These are phyloP conservation scores for Blastomyces silverae DNA, from an alignment of 2,329 filamentous ascomycete species.

Conservation along the genomic window DNA sequence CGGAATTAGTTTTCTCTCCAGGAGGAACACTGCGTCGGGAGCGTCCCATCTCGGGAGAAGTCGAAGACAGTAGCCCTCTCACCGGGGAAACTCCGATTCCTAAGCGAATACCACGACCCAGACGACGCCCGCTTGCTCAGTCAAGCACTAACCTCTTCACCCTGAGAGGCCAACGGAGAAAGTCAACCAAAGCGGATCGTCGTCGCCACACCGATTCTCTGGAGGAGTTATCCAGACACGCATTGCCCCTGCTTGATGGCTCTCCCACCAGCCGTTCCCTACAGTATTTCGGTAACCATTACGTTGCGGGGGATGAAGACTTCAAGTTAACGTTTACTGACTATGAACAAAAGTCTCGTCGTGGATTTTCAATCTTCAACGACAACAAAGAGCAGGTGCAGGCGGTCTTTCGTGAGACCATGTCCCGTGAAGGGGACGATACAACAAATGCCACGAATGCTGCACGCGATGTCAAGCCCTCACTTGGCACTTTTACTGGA, in stretches of 20 bases:
- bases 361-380: conserved; percentile 35
- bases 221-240: conserved; percentile 20
- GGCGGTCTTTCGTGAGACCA: conserved; percentile 4
- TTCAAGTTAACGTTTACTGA: conserved; percentile 30
- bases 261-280: conserved; percentile 22
- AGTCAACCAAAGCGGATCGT: conserved; percentile 22
- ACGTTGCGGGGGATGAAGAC: conserved; percentile 30
- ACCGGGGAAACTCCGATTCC: conserved; percentile 42
- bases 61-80: conserved; percentile 41
- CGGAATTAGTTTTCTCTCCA: conserved; percentile 44
- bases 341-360: conserved; percentile 28
- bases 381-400: conserved; percentile 25
- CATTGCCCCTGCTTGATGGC: conserved; percentile 24
- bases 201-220: conserved; percentile 16
- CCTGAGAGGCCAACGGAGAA: conserved; percentile 27
- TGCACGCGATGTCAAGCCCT: conserved; percentile 6
- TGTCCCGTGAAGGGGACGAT: not conserved
- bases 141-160: conserved; percentile 30
- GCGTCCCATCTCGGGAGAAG: conserved; percentile 44
- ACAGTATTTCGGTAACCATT: conserved; percentile 22
- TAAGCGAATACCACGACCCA: conserved; percentile 29
- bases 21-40: conserved; percentile 39
- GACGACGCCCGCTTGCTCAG: conserved; percentile 27
- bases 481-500: conserved; percentile 7
- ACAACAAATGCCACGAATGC: not conserved